Percentiles rank a stretch among this genome's conserved stretches.
Evolutionary conservation across 2,329 filamentous ascomycete species (phyloP).

Genomic region (Diaporthe destruens): DNA sequence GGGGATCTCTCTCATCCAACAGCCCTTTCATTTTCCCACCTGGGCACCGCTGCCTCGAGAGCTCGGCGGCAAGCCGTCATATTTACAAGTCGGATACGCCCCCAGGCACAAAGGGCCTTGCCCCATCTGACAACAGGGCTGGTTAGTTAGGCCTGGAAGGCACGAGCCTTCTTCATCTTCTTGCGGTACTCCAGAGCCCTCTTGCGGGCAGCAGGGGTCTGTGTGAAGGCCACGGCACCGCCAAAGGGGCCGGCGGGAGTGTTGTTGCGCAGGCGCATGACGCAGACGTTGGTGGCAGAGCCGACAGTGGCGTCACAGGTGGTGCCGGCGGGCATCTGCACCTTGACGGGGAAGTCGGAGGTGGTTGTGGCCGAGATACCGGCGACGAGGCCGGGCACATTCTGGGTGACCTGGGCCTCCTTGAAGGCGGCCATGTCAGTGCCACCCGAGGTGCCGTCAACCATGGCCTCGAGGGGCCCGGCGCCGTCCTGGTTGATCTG

Average conservation of each 20-base stretch:
- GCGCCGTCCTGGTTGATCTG: conserved; percentile 73
- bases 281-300: conserved; percentile 64
- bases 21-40: conserved; percentile 14
- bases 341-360: conserved; percentile 67
- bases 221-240: conserved; percentile 67
- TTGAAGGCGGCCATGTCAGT: conserved; percentile 66
- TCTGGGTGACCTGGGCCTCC: conserved; percentile 62
- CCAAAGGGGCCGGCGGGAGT: conserved; percentile 68
- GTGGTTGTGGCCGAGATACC: conserved; percentile 64
- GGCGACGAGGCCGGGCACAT: conserved; percentile 64
- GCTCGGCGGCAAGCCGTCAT: conserved; percentile 16
- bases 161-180: conserved; percentile 48
- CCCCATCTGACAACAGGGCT: not conserved
- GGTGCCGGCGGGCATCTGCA: conserved; percentile 69
- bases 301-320: conserved; percentile 65
- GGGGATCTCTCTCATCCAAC: conserved; percentile 23
- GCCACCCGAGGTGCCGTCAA: conserved; percentile 67
- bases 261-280: conserved; percentile 67
- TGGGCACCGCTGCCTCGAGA: not conserved
- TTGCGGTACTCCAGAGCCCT: conserved; percentile 61
- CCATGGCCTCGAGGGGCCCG: conserved; percentile 64
- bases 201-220: conserved; percentile 63
- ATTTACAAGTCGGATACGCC: conserved; percentile 22
- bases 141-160: conserved; percentile 20
- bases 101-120: not conserved